Conservation (phyloP, 495 filamentous ascomycete species). For the Penicillium canescens region DNA sequence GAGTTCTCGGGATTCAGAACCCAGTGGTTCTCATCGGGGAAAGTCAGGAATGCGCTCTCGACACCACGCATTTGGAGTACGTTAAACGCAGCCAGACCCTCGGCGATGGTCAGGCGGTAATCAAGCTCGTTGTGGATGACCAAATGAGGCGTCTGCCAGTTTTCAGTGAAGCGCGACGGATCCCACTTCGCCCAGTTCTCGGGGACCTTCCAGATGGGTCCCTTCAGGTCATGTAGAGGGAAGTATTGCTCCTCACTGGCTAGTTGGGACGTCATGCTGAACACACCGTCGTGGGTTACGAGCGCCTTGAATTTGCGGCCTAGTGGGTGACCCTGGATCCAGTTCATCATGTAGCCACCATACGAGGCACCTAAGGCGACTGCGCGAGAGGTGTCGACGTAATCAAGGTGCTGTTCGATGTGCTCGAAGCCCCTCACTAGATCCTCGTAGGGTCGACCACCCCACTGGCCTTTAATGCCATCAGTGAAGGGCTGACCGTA, state of each 20-base stretch:
- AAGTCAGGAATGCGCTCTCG: slow-evolving; percentile 63
- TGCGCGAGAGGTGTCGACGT: slow-evolving; percentile 74
- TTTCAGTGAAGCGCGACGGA: slow-evolving; percentile 63
- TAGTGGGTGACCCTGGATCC: slow-evolving; percentile 54
- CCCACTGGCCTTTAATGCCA: slow-evolving; percentile 76
- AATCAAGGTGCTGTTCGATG: slow-evolving; percentile 67
- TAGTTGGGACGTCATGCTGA: slow-evolving; percentile 74
- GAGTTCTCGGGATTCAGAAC: slow-evolving; percentile 91
- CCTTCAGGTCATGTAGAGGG: slow-evolving; percentile 78
- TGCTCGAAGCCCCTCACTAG: slow-evolving; percentile 79
- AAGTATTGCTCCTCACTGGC: slow-evolving; percentile 88
- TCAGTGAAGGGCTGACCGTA: slow-evolving; percentile 82
- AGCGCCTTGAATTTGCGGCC: slow-evolving; percentile 83
- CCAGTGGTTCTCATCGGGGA: slow-evolving; percentile 87
- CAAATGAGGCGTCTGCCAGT: slow-evolving; percentile 85
- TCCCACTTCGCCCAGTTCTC: slow-evolving; percentile 82
- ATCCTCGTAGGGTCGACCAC: slow-evolving; percentile 76
- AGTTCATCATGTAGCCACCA: slow-evolving; percentile 84
- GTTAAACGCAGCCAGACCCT: slow-evolving; percentile 87
- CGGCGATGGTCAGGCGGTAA: slow-evolving; percentile 80
- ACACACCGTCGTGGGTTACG: slow-evolving; percentile 89
- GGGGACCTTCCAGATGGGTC: slow-evolving; percentile 71
- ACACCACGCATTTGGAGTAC: slow-evolving; percentile 68
- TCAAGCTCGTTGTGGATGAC: slow-evolving; percentile 92
- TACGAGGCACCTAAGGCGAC: slow-evolving; percentile 85